Base-by-base conservation (phyloP, 176 grass and related monocot genomes). In the Ensete glaucum region DNA sequence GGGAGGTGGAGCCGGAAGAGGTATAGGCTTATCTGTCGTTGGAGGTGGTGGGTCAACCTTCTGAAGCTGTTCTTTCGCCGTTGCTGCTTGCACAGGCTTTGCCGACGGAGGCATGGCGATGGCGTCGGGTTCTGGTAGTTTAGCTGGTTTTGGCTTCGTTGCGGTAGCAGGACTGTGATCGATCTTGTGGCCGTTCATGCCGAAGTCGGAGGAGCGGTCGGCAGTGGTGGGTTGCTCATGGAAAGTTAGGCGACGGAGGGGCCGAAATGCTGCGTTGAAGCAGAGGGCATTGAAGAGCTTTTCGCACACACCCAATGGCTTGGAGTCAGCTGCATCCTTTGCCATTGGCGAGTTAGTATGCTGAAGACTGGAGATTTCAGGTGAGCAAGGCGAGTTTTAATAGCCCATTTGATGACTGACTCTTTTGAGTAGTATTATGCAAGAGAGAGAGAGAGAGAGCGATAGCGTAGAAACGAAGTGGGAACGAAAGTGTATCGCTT, bases 271-370 rank as follows among this genome's bases (percentile, higher is more conserved):
- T 11, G 79, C 60, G 53, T 82, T 81, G 15, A 74, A 49, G 52
- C 78, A 52, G 34, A 86, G 55, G 69, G 60, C 79, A 49, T 82
- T 19, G 80, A 82, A 86, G 70, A 86, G 79, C 69, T 67, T 86
- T 23, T 82, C 69, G 54, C 84, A 86, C 60, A 86, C 57, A 59
- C 74, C 83, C 52, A 20, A 4, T 0, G 73, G 73, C 22, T 81
- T 62, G 54, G 74, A 14, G 10, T 58, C 58, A n/a, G 66, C 55
- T 2, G 22, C 9, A 11, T 49, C 73, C 25, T 11, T 68, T 9
- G 76, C 22, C 52, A 49, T 51, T 20, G 50, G 68, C 16, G 22
- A 23, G 52, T 12, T 74, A 21, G 27, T 52, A 73, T 79, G 59
- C 60, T 79, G 15, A 67, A 69, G 67, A 75, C 60, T 54, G 77